A percentile compares a stretch with the other conserved stretches of the same genome.
Evolutionary conservation across 106 monocot species (phyloP).

Genomic region (Apostasia ramifera): DNA sequence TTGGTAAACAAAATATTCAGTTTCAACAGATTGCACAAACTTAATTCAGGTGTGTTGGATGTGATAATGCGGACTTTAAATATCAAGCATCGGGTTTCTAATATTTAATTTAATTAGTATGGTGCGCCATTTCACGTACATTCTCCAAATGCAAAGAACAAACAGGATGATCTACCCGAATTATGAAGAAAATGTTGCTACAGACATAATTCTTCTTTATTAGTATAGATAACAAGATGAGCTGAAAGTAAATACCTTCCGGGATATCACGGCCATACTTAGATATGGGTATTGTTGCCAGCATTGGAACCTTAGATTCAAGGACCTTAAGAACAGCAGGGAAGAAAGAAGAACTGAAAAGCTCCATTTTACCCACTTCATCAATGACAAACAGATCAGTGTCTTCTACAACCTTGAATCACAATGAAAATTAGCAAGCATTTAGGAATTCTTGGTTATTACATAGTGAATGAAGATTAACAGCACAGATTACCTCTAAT

Average conservation of each 20-base stretch:
- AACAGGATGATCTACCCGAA: background rate
- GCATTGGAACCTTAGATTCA: conserved; percentile 68
- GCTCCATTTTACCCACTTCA: conserved; percentile 97
- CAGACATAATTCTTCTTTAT: background rate
- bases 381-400: conserved; percentile 85
- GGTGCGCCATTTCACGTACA: no score
- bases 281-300: conserved; percentile 74
- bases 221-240: no score
- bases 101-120: no score
- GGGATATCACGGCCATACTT: conserved; percentile 71
- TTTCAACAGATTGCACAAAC: no score
- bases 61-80: background rate
- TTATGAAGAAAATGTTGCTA: background rate
- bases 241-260: conserved; percentile 35
- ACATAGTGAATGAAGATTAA: background rate
- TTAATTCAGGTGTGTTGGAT: no score
- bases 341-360: conserved; percentile 74
- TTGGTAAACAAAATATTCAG: no score
- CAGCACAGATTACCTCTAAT: conserved; percentile 41
- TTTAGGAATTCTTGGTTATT: background rate
- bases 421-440: background rate
- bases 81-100: background rate
- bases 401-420: conserved; percentile 57
- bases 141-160: background rate
- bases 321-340: conserved; percentile 71